These are phyloP conservation scores for Neurospora africana DNA, from an alignment of 495 filamentous ascomycete genomes.

Conservation along the genomic window DNA sequence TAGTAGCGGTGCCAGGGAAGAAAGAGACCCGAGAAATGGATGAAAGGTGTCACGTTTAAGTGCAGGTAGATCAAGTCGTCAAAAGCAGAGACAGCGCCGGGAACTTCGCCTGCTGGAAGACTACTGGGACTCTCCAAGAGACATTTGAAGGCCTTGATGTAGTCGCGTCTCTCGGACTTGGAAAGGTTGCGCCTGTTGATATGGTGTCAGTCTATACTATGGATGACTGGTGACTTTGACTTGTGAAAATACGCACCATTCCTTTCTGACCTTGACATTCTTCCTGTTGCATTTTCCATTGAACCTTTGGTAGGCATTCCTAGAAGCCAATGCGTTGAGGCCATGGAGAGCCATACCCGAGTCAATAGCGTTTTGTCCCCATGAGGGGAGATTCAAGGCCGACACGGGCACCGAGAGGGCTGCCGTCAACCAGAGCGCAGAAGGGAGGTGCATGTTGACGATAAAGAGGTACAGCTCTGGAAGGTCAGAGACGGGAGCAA, in stretches of 20 bases:
- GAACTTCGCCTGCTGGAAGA: constrained; percentile 17
- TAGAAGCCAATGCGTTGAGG: constrained; percentile 14
- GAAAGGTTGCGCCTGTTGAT: constrained; percentile 36
- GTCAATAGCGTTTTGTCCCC: constrained; percentile 14
- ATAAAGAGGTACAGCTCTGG: not conserved
- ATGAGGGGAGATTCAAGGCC: constrained; percentile 8
- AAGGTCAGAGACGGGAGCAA: not conserved
- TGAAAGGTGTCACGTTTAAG: constrained; percentile 47
- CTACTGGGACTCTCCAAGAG: constrained; percentile 43
- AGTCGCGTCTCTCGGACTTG: constrained; percentile 39
- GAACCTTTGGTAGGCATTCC: constrained; percentile 6
- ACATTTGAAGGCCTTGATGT: constrained; percentile 58
- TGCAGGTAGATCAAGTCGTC: constrained; percentile 66
- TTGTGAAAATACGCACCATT: constrained; percentile 10
- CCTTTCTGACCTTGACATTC: constrained; percentile 20
- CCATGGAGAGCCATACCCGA: constrained; percentile 13
- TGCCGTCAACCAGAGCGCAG: constrained; percentile 2
- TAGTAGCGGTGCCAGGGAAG: constrained; percentile 65
- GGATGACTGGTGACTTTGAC: not conserved
- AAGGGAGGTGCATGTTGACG: constrained; percentile 1
- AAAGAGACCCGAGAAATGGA: constrained; percentile 59
- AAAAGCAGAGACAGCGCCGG: constrained; percentile 19
- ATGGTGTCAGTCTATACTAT: not conserved
- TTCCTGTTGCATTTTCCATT: constrained; percentile 7
- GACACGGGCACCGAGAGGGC: not conserved